A percentile compares a stretch with the other conserved stretches of the same genome.
Conservation (phyloP, 257 asterid species). For the Ehretia macrophylla region DNA sequence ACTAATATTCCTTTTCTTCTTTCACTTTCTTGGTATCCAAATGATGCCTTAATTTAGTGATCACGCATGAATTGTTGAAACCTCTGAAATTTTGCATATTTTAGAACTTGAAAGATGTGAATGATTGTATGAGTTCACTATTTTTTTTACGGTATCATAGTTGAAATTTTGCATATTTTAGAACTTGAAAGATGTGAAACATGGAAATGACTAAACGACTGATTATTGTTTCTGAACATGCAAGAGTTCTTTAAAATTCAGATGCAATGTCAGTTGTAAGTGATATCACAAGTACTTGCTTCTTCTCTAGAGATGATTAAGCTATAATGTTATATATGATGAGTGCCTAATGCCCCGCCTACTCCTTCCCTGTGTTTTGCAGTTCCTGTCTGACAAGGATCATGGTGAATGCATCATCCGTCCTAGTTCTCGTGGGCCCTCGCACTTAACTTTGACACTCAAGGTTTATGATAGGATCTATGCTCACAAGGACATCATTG, state of each 20-base stretch:
- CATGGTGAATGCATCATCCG: constrained; percentile 87
- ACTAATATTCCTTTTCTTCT: neutral
- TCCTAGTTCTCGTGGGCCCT: constrained; percentile 93
- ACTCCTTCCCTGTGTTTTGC: constrained; percentile 13
- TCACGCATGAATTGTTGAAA: no score
- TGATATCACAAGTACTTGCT: no score
- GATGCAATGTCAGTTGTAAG: no score
- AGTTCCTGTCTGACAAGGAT: constrained; percentile 79
- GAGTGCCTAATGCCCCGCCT: neutral
- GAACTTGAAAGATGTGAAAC: no score
- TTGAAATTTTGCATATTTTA: neutral
- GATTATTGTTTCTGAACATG: no score
- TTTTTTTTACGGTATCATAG: no score
- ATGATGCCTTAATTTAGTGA: neutral
- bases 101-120: neutral
- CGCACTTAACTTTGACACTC: constrained; percentile 72
- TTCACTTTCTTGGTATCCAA: neutral
- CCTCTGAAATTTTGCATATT: neutral
- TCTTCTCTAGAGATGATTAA: no score
- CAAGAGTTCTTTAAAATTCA: no score
- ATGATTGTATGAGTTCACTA: no score
- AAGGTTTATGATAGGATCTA: constrained; percentile 75
- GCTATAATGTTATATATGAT: no score
- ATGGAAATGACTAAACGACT: no score
- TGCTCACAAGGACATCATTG: constrained; percentile 86